Evolutionary conservation across 2,329 filamentous ascomycete species (phyloP), one percentile per base, ranked within the genome.

Genomic region (Alternaria hordeiaustralica): DNA sequence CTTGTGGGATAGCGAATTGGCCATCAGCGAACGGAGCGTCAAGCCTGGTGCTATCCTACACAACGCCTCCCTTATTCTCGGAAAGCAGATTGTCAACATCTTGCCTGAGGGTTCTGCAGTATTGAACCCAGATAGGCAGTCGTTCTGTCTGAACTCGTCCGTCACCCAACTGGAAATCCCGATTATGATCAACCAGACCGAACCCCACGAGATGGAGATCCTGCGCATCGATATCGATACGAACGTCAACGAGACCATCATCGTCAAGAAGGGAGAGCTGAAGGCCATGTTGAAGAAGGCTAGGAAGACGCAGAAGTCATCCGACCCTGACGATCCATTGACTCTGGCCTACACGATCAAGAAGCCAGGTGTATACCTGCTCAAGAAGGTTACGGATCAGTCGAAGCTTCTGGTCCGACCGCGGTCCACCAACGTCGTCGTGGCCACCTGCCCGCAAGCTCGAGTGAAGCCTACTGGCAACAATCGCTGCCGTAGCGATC

Each of bases 51-150:
- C 88, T 66, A 94, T 99, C 67, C 84, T 97, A 65, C 93, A 97
- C 78, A 97, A 98, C 78, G 88, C 93, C 30, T 97, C 94, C 21
- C 87, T 98, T 75, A 98, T 99, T 68, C 87, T 97, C 82, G 96
- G 96, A 75, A 96, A 94, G 79, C 94, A 98, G 82, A 97, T 97
- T 72, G 95, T 99, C 80, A 96, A 99, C 78, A 97, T 99, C 75
- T 84, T 99, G 59, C 96, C 96, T 2, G 96, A 99, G 84, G 96
- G 96, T 18, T 96, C 94, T 53, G 96, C 94, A 13, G 86, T 94
- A 53, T 84, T 99, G 66, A 99, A 99, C 75, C 93, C 94, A 0
- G 87, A 94, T 50, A 87, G 88, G 61, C 83, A 86, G n/a, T 87
- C 94, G 0, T 96, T 96, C 79, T 99, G 96, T 80, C 82, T 99